Evolutionary conservation across 2,329 filamentous ascomycete species (phyloP), one percentile per base, ranked within the genome.

Genomic region (Ophiostoma sp.): DNA sequence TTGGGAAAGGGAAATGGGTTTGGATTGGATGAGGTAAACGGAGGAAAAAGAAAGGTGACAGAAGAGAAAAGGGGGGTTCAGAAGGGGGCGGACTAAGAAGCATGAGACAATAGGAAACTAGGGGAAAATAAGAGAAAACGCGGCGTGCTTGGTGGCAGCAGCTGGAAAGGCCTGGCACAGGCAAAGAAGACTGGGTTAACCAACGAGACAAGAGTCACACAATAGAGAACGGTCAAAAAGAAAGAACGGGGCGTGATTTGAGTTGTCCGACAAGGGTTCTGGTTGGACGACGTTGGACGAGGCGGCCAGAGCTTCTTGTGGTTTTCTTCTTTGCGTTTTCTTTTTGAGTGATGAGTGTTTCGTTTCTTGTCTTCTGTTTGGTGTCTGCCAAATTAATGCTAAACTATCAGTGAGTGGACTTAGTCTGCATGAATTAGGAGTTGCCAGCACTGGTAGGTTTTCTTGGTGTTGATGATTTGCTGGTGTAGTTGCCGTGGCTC

Each of bases 51-150:
- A 55, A 48, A 39, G 28, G 45, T 19, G 66, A 39, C 36, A 11
- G 15, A n/a, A 25, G 5, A 9, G 28, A 31, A 57, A 57, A 9
- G 7, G 22, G 31, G 61, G 61, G n/a, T 45, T 66, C 36, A 42
- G 12, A 28, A 66, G 22, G 22, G 64, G 31, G 50, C 48, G 50
- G 68, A 57, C 66, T 69, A 22, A 69, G 66, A 69, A 39, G 7
- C 64, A 50, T 33, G 25, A n/a, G 42, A 68, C 17, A 68, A 64
- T 25, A 17, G 39, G 28, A 63, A 63, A 59, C 55, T 39, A 63
- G 25, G 52, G 25, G 25, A 31, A 57, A 61, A 33, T 19, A 61
- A 61, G 7, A n/a, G 31, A 61, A 48, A 48, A 48, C 42, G 57
- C 57, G 12, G 57, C 57, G 28, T 48, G 42, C 42, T 48, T 66